A percentile compares a stretch with the other conserved stretches of the same genome.
Conservation (phyloP, 768 basidiomycete genomes). For the Boletus speciosus region DNA sequence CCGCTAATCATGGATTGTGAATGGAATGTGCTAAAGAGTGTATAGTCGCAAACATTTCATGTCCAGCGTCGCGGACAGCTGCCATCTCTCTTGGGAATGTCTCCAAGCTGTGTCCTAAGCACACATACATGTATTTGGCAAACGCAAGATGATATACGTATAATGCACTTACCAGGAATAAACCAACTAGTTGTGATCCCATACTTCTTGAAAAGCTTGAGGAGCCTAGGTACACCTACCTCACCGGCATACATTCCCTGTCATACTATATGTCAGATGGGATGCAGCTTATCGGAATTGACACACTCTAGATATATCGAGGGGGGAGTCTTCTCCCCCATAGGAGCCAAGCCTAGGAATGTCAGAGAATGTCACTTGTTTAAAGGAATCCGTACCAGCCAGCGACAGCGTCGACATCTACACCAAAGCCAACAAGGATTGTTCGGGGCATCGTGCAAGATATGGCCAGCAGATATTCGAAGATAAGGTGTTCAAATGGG, state of each 20-base stretch:
- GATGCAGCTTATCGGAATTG: background rate
- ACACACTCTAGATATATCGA: slow-evolving; percentile 60
- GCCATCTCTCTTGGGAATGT: slow-evolving; percentile 72
- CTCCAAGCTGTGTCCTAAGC: slow-evolving; percentile 63
- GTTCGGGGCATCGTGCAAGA: slow-evolving; percentile 45
- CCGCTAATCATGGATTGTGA: slow-evolving; percentile 37
- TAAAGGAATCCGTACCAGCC: slow-evolving; percentile 48
- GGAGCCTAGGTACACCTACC: slow-evolving; percentile 62
- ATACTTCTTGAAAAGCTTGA: slow-evolving; percentile 72
- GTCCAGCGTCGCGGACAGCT: slow-evolving; percentile 66
- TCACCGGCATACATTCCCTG: slow-evolving; percentile 74
- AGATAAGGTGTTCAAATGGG: background rate
- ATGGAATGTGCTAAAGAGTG: background rate
- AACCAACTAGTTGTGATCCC: slow-evolving; percentile 71
- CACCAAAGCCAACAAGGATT: slow-evolving; percentile 59
- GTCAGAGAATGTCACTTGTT: background rate
- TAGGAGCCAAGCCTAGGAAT: slow-evolving; percentile 61
- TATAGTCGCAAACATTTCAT: slow-evolving; percentile 51
- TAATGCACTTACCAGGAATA: slow-evolving; percentile 50
- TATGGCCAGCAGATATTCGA: background rate
- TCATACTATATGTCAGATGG: background rate
- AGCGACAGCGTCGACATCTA: slow-evolving; percentile 75
- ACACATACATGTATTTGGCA: background rate
- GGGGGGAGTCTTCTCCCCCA: slow-evolving; percentile 68
- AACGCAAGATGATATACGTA: background rate